A percentile compares a stretch with the other conserved stretches of the same genome.
Evolutionary conservation across 495 filamentous ascomycete genomes (phyloP).

Genomic region (Penicillium parvum): DNA sequence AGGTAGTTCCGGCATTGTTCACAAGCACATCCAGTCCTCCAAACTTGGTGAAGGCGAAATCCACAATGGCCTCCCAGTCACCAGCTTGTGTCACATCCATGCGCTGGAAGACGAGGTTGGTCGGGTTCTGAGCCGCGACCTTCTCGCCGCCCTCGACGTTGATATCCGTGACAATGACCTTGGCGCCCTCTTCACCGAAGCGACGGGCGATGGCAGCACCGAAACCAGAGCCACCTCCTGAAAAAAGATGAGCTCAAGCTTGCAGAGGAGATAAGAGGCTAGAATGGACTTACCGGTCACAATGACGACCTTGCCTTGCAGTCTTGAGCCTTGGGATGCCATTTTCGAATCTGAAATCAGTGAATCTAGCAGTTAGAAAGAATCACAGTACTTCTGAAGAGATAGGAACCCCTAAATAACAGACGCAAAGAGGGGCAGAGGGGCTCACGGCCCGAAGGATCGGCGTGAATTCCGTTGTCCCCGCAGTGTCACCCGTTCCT

Average conservation of each 20-base stretch:
- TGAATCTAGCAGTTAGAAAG: too few relatives aligned
- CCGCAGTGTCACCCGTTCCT: slow-evolving; percentile 13
- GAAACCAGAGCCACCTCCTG: slow-evolving; percentile 55
- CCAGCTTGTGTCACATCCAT: slow-evolving; percentile 47
- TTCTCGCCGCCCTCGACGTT: slow-evolving; percentile 48
- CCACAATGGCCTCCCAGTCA: slow-evolving; percentile 48
- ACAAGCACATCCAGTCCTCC: slow-evolving; percentile 55
- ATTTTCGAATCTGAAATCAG: slow-evolving; percentile 1
- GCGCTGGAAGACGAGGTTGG: slow-evolving; percentile 41
- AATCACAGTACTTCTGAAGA: background rate
- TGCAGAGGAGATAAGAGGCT: background rate
- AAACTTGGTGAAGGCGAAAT: slow-evolving; percentile 42
- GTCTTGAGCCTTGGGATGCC: slow-evolving; percentile 30
- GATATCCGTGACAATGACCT: slow-evolving; percentile 57
- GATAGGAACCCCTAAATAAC: background rate
- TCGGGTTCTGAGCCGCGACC: slow-evolving; percentile 38
- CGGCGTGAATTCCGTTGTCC: slow-evolving; percentile 23
- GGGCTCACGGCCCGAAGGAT: slow-evolving; percentile 6
- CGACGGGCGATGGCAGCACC: slow-evolving; percentile 53
- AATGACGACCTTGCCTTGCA: slow-evolving; percentile 89
- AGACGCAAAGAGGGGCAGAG: slow-evolving; percentile 1
- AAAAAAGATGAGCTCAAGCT: background rate
- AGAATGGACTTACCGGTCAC: slow-evolving; percentile 60
- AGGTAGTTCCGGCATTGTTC: slow-evolving; percentile 70
- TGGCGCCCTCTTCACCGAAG: slow-evolving; percentile 55